A percentile compares a stretch with the other conserved stretches of the same genome.
Evolutionary conservation across 805 yeast species (phyloP).

Genomic region (Candida loeiensis): DNA sequence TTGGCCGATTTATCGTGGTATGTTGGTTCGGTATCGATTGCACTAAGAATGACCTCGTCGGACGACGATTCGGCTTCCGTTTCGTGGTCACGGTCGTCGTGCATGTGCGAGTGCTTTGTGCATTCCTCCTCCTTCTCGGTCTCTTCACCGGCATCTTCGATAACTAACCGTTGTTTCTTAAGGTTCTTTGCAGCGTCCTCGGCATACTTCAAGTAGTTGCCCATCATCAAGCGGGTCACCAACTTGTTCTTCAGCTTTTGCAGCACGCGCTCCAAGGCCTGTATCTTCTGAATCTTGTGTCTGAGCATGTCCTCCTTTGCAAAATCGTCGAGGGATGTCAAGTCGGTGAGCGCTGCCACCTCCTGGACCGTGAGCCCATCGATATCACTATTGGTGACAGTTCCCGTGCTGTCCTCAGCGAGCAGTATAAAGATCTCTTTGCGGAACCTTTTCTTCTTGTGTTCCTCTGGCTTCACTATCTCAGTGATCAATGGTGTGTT

Average conservation of each 20-base stretch:
- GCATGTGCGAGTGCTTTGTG: too few relatives aligned
- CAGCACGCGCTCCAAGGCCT: constrained; percentile 31
- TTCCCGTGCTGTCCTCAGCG: constrained; percentile 13
- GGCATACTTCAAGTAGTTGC: constrained; percentile 53
- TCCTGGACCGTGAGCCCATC: constrained; percentile 37
- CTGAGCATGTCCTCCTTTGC: constrained; percentile 41
- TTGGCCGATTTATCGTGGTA: constrained; percentile 42
- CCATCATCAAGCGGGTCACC: constrained; percentile 67
- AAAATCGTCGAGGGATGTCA: constrained; percentile 36
- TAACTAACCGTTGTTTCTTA: constrained; percentile 17
- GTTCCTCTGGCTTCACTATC: constrained; percentile 45
- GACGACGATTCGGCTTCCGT: constrained; percentile 13
- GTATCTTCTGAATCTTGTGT: constrained; percentile 46
- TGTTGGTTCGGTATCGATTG: constrained; percentile 46
- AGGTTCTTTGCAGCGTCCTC: constrained; percentile 11
- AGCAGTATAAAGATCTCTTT: neutral
- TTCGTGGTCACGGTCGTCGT: too few relatives aligned
- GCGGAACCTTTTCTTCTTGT: constrained; percentile 6
- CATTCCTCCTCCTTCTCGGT: constrained; percentile 2
- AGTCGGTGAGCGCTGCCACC: constrained; percentile 32
- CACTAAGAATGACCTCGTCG: constrained; percentile 47
- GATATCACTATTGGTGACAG: constrained; percentile 25
- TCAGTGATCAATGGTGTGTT: constrained; percentile 50
- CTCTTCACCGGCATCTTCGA: constrained; percentile 14
- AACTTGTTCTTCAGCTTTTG: constrained; percentile 46